Percentiles rank a stretch among this genome's conserved stretches.
These are phyloP conservation scores for Metschnikowia kunwiensis DNA, from an alignment of 805 yeast genomes.

Conservation along the genomic window DNA sequence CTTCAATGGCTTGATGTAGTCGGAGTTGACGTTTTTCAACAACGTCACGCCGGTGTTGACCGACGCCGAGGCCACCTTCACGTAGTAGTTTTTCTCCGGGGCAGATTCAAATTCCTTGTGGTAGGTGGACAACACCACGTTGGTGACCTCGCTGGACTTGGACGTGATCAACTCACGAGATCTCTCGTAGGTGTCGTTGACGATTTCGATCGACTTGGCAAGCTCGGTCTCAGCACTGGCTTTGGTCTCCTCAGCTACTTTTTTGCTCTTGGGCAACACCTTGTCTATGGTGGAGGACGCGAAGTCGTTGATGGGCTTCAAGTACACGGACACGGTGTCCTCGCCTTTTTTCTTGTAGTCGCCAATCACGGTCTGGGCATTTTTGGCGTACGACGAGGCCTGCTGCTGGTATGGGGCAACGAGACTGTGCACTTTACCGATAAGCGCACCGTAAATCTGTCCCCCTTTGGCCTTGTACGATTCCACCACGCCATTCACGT, in stretches of 20 bases:
- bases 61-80: conserved; percentile 34
- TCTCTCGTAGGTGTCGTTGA: conserved; percentile 21
- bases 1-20: conserved; percentile 39
- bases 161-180: conserved; percentile 25
- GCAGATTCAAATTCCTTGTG: conserved; percentile 32
- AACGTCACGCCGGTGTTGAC: conserved; percentile 34
- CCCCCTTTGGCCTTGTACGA: conserved; percentile 10
- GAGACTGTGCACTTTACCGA: conserved; percentile 8
- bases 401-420: conserved; percentile 11
- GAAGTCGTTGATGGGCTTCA: conserved; percentile 28
- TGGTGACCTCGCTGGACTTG: conserved; percentile 29
- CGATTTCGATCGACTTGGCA: conserved; percentile 22
- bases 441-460: conserved; percentile 8
- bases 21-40: conserved; percentile 32
- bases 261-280: conserved; percentile 25
- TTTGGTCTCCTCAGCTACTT: conserved; percentile 13
- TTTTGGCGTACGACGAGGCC: conserved; percentile 9
- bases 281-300: conserved; percentile 26
- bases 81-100: conserved; percentile 25
- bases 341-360: conserved; percentile 15
- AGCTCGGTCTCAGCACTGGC: conserved; percentile 20
- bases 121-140: conserved; percentile 32
- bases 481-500: conserved; percentile 8
- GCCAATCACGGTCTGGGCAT: conserved; percentile 9
- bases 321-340: conserved; percentile 16